Conservation (phyloP, 2,329 filamentous ascomycete species). For the Colletotrichum viniferum region DNA sequence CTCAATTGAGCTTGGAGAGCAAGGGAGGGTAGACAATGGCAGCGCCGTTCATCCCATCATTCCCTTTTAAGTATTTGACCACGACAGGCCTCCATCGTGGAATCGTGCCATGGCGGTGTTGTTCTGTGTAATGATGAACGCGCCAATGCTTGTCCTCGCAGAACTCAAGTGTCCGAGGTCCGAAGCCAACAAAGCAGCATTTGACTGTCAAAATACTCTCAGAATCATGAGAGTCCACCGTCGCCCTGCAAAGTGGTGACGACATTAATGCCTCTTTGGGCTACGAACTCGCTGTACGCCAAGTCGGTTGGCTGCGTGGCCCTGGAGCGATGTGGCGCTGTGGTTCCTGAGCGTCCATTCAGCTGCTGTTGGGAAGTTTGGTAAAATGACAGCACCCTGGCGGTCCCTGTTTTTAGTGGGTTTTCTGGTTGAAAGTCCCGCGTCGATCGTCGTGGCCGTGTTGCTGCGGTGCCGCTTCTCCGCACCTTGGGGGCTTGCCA, state of each 20-base stretch:
- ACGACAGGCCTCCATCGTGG: not conserved
- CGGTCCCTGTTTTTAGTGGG: constrained; percentile 5
- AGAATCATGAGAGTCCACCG: not conserved
- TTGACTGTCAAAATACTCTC: not conserved
- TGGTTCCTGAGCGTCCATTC: not conserved
- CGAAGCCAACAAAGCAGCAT: not conserved
- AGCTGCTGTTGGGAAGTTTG: not conserved
- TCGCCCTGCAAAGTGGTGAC: constrained; percentile 8
- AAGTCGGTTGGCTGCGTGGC: constrained; percentile 4
- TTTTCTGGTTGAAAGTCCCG: not conserved
- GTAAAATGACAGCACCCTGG: not conserved
- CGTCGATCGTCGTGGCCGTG: not conserved
- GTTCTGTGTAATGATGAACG: constrained; percentile 10
- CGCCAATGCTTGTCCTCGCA: constrained; percentile 20
- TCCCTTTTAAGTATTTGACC: not conserved
- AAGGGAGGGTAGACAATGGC: not conserved
- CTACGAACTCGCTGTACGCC: constrained; percentile 6
- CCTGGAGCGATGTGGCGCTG: not conserved
- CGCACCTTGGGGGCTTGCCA: not conserved
- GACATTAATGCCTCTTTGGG: constrained; percentile 16
- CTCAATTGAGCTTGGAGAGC: not conserved
- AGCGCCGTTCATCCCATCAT: not conserved
- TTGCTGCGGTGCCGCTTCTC: not conserved
- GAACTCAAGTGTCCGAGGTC: constrained; percentile 17
- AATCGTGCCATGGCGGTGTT: not conserved